Conservation (phyloP, 2,329 filamentous ascomycete genomes). For the Penicillium sp. region DNA sequence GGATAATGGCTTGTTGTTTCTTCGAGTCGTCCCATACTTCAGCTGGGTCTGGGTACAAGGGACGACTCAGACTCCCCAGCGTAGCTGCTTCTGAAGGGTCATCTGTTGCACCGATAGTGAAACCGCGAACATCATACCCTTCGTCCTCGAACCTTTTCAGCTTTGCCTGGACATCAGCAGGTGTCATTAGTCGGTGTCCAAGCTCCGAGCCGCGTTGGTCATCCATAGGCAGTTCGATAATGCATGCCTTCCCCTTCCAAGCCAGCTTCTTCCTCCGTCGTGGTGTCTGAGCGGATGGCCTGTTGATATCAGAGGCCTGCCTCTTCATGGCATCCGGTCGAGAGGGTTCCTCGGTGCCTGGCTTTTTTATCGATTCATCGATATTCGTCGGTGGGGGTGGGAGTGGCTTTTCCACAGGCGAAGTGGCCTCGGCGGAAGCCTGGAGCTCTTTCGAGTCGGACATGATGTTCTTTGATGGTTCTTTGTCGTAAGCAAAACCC, state of each 20-base stretch:
- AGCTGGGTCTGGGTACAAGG: constrained; percentile 42
- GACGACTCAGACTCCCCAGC: constrained; percentile 44
- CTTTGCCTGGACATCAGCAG: constrained; percentile 39
- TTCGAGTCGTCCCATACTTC: constrained; percentile 36
- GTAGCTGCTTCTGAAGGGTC: constrained; percentile 27
- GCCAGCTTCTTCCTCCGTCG: constrained; percentile 65
- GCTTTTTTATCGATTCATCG: constrained; percentile 5
- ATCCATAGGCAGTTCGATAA: constrained; percentile 67
- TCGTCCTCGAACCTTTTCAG: constrained; percentile 43
- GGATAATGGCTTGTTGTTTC: constrained; percentile 23
- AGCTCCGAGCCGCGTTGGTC: constrained; percentile 59
- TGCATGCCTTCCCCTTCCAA: constrained; percentile 72
- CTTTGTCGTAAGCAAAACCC: constrained; percentile 46
- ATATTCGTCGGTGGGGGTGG: constrained; percentile 7
- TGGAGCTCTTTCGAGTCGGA: constrained; percentile 29
- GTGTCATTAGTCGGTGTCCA: constrained; percentile 38
- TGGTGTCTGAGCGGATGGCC: constrained; percentile 29
- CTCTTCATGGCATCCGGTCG: constrained; percentile 14
- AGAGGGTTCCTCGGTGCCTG: constrained; percentile 2
- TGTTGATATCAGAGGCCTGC: constrained; percentile 16
- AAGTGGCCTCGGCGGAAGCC: constrained; percentile 21
- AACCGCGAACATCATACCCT: constrained; percentile 45
- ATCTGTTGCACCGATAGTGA: constrained; percentile 34
- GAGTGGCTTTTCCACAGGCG: constrained; percentile 42
- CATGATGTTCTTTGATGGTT: constrained; percentile 35